Conservation (phyloP, 2,329 filamentous ascomycete genomes). For the Fusarium tanahbumbuense region DNA sequence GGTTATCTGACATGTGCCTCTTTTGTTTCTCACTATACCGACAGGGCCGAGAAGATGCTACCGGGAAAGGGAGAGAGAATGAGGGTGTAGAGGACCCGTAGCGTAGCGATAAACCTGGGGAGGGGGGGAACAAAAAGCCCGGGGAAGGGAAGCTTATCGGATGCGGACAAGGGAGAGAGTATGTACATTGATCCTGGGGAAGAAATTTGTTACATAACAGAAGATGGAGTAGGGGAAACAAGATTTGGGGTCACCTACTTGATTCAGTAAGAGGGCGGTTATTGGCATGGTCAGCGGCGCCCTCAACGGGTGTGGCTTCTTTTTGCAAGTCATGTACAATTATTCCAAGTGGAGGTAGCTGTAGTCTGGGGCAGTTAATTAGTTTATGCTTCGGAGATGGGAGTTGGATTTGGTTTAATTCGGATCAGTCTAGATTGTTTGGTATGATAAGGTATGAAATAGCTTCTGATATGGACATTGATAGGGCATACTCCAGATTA, state of each 20-base stretch:
- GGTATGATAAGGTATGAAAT: neutral
- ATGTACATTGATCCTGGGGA: constrained; percentile 12
- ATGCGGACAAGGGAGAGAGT: neutral
- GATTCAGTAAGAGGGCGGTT: neutral
- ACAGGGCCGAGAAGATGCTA: neutral
- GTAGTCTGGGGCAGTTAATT: neutral
- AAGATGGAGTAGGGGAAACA: constrained; percentile 4
- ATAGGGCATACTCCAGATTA: neutral
- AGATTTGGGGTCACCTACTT: constrained; percentile 4
- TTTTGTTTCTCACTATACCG: neutral
- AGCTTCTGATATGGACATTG: neutral
- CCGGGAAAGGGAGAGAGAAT: neutral
- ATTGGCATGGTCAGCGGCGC: neutral
- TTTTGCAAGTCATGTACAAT: neutral
- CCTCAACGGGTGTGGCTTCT: neutral
- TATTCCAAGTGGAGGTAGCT: neutral
- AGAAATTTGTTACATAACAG: constrained; percentile 18
- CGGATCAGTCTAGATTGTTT: constrained; percentile 7
- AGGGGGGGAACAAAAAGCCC: neutral
- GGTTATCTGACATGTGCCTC: constrained; percentile 16
- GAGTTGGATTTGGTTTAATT: constrained; percentile 15
- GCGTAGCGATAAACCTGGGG: constrained; percentile 13
- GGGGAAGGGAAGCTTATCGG: constrained; percentile 24
- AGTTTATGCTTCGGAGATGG: constrained; percentile 13
- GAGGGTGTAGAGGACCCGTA: constrained; percentile 23